Conservation (phyloP, 2,329 filamentous ascomycete species). For the Fonsecaea multimorphosa region DNA sequence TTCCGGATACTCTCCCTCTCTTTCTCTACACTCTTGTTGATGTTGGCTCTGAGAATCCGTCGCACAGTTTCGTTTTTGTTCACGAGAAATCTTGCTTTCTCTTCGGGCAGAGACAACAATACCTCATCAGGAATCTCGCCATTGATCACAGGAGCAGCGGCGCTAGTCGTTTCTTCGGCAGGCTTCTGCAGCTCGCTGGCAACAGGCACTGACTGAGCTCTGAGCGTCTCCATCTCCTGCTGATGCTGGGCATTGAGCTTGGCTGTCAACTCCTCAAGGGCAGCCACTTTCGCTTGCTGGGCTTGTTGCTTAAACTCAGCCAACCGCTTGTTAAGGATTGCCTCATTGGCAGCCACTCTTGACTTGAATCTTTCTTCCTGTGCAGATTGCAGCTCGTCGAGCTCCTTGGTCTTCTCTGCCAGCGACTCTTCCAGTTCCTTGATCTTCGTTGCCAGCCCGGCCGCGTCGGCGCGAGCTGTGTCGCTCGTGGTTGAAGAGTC, state of each 20-base stretch:
- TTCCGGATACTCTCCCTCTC: conserved; percentile 47
- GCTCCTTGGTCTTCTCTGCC: conserved; percentile 57
- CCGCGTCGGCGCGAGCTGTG: conserved; percentile 16
- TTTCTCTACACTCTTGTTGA: conserved; percentile 50
- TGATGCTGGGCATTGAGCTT: conserved; percentile 46
- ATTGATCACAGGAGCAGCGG: conserved; percentile 39
- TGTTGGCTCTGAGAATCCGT: conserved; percentile 63
- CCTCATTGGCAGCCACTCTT: conserved; percentile 54
- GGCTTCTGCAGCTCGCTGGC: conserved; percentile 42
- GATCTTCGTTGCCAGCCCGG: conserved; percentile 65
- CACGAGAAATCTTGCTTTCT: conserved; percentile 58
- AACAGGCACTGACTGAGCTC: conserved; percentile 45
- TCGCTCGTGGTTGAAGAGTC: conserved; percentile 44
- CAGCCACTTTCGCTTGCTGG: conserved; percentile 51
- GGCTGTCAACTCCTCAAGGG: conserved; percentile 34
- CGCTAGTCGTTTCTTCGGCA: conserved; percentile 35
- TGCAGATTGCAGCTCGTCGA: conserved; percentile 51
- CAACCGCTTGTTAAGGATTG: conserved; percentile 72
- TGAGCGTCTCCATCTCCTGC: conserved; percentile 50
- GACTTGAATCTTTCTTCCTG: conserved; percentile 57
- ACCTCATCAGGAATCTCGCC: conserved; percentile 45
- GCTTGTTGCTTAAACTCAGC: conserved; percentile 59
- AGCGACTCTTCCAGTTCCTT: conserved; percentile 58
- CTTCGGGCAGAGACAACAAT: conserved; percentile 53
- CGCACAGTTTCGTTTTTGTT: conserved; percentile 57